Percentiles rank a stretch among this genome's conserved stretches.
Conservation (phyloP, 2,329 filamentous ascomycete species). For the Beauveria caledonica region DNA sequence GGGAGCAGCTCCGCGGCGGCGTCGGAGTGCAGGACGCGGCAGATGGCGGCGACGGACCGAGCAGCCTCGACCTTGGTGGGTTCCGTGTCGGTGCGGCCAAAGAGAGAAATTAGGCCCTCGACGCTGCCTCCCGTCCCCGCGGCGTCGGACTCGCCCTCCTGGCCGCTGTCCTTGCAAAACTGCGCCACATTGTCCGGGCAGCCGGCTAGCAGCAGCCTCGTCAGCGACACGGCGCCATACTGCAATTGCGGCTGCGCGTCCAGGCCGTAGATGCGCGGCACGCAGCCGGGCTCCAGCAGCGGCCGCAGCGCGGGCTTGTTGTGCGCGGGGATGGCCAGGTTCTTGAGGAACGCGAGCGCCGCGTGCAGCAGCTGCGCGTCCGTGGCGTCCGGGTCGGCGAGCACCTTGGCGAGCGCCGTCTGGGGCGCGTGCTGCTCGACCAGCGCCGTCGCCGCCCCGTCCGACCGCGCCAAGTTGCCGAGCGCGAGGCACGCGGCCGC, state of each 20-base stretch:
- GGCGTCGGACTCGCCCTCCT: background rate
- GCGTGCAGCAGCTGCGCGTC: constrained; percentile 49
- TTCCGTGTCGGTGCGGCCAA: constrained; percentile 30
- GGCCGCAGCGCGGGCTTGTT: constrained; percentile 47
- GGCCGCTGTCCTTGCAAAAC: constrained; percentile 27
- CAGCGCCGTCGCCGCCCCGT: constrained; percentile 43
- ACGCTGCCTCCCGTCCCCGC: constrained; percentile 24
- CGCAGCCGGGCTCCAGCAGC: constrained; percentile 35
- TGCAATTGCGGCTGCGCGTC: constrained; percentile 48
- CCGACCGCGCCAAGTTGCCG: constrained; percentile 54
- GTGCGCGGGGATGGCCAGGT: constrained; percentile 48
- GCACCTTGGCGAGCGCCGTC: constrained; percentile 35
- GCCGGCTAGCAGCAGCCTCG: constrained; percentile 46
- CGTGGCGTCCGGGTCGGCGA: constrained; percentile 32
- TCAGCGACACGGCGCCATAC: constrained; percentile 50
- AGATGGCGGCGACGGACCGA: constrained; percentile 43
- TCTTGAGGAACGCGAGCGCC: constrained; percentile 53
- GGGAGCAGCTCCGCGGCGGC: constrained; percentile 23
- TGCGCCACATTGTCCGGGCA: constrained; percentile 43
- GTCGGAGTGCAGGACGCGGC: constrained; percentile 44
- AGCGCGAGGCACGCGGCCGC: constrained; percentile 51
- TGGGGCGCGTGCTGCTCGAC: constrained; percentile 35
- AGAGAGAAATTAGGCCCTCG: constrained; percentile 30
- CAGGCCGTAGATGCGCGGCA: constrained; percentile 47
- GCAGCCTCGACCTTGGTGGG: constrained; percentile 54